phyloP scores from a whole-genome alignment of 176 grass and related monocot species.

The Otatea glauca region DNA sequence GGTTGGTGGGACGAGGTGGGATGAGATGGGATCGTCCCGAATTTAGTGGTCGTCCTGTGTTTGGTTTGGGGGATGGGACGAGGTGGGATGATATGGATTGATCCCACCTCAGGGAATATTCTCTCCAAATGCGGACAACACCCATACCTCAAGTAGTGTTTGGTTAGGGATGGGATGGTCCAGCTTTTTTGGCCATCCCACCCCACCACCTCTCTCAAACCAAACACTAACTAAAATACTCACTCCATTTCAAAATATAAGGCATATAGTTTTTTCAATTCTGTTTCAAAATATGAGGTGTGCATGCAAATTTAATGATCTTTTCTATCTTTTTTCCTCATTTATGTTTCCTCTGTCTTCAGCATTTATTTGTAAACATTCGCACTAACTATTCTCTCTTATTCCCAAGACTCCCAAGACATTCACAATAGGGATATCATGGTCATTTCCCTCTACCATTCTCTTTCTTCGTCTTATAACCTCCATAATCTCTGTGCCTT shows the following conservation, averaged over 20 bases:
- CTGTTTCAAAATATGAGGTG: not conserved
- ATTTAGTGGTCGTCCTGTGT: too few species aligned
- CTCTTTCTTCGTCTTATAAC: not conserved
- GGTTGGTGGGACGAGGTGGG: too few species aligned
- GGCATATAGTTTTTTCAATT: not conserved
- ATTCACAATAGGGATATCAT: not conserved
- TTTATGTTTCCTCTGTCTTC: not conserved
- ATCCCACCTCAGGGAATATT: too few species aligned
- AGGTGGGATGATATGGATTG: too few species aligned
- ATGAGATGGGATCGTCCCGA: too few species aligned
- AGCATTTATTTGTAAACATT: not conserved
- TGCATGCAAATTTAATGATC: not conserved
- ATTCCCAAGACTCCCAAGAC: conserved; percentile 6
- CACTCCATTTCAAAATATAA: not conserved
- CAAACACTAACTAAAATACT: not conserved
- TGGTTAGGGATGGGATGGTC: not conserved
- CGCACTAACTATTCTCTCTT: not conserved
- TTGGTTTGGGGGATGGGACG: too few species aligned
- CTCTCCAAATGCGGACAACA: too few species aligned
- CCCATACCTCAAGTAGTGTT: too few species aligned
- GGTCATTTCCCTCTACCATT: not conserved
- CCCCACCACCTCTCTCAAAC: too few species aligned
- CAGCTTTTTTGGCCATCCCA: too few species aligned
- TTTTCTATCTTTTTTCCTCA: not conserved
- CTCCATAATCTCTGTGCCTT: not conserved